Conservation (phyloP, 2,329 filamentous ascomycete species). For the Lasiodiplodia hormozganensis region DNA sequence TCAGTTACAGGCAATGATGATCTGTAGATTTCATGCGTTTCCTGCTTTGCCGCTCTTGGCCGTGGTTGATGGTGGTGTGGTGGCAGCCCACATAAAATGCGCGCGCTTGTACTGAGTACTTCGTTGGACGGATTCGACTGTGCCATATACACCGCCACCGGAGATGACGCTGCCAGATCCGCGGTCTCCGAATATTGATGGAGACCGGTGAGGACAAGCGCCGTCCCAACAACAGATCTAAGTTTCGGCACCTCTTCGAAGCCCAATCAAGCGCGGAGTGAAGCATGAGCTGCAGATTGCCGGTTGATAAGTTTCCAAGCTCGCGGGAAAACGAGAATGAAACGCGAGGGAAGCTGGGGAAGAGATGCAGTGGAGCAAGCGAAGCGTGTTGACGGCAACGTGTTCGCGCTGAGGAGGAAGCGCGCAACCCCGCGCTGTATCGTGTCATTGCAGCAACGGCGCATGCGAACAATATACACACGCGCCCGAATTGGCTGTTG, state of each 20-base stretch:
- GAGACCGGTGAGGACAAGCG: background rate
- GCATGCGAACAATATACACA: slow-evolving; percentile 20
- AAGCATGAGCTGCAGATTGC: background rate
- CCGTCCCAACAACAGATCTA: background rate
- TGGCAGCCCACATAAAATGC: slow-evolving; percentile 2
- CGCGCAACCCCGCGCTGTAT: slow-evolving; percentile 5
- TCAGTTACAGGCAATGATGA: background rate
- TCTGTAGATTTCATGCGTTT: slow-evolving; percentile 15
- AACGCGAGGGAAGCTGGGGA: background rate
- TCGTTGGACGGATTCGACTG: slow-evolving; percentile 6
- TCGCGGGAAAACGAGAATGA: background rate
- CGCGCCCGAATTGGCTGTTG: slow-evolving; percentile 14
- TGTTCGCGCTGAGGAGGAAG: background rate
- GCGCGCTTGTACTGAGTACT: slow-evolving; percentile 15
- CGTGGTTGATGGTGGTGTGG: background rate
- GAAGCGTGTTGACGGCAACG: slow-evolving; percentile 2
- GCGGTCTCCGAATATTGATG: background rate
- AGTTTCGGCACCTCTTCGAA: background rate
- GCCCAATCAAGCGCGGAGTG: background rate
- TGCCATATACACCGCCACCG: background rate
- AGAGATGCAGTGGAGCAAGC: background rate
- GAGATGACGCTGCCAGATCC: background rate
- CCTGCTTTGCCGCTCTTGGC: background rate
- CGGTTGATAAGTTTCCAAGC: background rate
- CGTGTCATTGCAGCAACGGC: slow-evolving; percentile 12